Evolutionary conservation across 2,329 filamentous ascomycete species (phyloP), one percentile per base, ranked within the genome.

Genomic region (Penicillium paneum): DNA sequence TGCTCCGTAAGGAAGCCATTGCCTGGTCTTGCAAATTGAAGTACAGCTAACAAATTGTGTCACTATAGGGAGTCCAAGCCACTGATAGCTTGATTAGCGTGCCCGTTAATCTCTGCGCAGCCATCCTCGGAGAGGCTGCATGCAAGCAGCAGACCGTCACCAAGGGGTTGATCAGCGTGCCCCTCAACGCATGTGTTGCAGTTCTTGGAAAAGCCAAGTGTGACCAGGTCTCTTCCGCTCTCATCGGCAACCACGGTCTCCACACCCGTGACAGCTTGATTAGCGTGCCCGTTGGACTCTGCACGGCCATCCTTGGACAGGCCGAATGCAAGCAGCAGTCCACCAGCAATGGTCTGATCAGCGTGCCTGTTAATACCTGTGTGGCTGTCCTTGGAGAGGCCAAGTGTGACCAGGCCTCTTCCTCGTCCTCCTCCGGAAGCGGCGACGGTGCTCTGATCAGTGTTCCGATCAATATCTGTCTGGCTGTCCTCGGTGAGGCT

Each of bases 401-500:
- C 49, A 64, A 66, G 53, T 67, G 65, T 55, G 52, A 66, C 31
- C 65, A 67, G 49, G 57, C 48, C 32, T 47, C 57, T 17, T 49
- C 49, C 17, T 44, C 61, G n/a, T 17, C 51, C 13, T 28, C 26
- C 13, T 32, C 31, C 31, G 21, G 31, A 46, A 34, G 48, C 36
- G 31, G 13, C 35, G 42, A 45, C 15, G 60, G 58, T 29, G 53
- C 59, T 29, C 50, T 68, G 52, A 67, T 68, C 56, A 67, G 56
- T 42, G 63, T 68, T 1, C 66, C 66, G 13, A 44, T 68, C 54
- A 67, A 68, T 41, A 21, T 65, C 39, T 68, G 66, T 42, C 58
- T 67, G 24, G 63, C 65, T 55, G 64, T 68, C 26, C 66, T 68
- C 26, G 66, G 66, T n/a, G 60, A 66, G 39, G 55, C 56, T 31